A percentile compares a stretch with the other conserved stretches of the same genome.
Conservation (phyloP, 129 eudicot genomes). For the Tagetes erecta region DNA sequence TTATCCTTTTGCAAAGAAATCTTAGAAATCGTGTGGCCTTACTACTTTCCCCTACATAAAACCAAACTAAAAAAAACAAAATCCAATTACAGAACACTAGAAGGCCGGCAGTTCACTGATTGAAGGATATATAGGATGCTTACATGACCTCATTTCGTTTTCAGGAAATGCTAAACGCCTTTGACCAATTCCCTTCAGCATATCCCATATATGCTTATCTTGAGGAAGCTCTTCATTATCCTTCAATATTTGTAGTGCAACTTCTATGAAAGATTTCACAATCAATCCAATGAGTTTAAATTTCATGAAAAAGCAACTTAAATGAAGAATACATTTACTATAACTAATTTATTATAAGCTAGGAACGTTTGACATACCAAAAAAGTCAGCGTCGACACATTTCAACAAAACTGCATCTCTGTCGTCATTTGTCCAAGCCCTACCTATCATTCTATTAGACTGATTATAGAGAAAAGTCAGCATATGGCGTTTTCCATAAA, state of each 20-base stretch:
- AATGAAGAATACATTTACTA: background rate
- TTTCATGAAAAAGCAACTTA: background rate
- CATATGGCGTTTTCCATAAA: background rate
- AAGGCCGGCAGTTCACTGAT: no score
- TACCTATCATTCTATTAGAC: background rate
- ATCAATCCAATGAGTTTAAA: background rate
- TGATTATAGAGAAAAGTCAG: background rate
- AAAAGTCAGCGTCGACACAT: background rate
- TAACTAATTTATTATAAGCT: background rate
- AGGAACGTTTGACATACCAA: constrained; percentile 24
- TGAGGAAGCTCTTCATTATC: constrained; percentile 22
- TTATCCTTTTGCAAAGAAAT: constrained; percentile 12
- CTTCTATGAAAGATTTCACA: background rate
- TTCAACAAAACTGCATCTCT: background rate
- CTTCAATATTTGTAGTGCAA: constrained; percentile 20
- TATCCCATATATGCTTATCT: background rate
- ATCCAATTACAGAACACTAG: background rate
- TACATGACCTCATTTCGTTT: background rate
- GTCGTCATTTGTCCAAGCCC: background rate
- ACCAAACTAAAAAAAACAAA: background rate
- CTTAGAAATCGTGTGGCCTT: constrained; percentile 9
- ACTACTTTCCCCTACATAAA: background rate
- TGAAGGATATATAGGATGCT: background rate
- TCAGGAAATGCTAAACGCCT: constrained; percentile 25
- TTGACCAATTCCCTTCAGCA: constrained; percentile 36